Conservation (phyloP, 208 protist species). For the Acanthamoeba sp. region DNA sequence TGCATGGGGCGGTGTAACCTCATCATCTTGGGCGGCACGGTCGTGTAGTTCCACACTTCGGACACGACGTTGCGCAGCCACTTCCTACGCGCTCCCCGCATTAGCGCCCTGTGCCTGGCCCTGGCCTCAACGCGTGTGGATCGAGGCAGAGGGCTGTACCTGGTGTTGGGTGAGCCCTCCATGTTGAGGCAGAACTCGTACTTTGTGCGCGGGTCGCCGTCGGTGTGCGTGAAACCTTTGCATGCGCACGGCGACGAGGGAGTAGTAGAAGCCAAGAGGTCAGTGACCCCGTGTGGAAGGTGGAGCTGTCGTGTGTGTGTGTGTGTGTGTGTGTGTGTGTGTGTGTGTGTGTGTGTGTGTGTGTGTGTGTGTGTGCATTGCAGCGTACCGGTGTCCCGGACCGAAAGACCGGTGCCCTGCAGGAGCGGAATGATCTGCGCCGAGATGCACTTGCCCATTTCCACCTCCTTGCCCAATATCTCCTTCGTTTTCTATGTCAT, state of each 20-base stretch:
- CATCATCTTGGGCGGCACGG: constrained; percentile 17
- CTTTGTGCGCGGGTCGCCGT: constrained; percentile 2
- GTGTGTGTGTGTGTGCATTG: too few species aligned
- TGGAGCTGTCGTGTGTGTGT: too few species aligned
- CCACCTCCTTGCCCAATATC: constrained; percentile 15
- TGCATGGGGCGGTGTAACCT: neutral
- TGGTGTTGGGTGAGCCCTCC: neutral
- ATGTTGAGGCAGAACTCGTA: constrained; percentile 54
- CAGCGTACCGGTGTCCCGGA: neutral
- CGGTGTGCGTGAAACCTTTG: constrained; percentile 21
- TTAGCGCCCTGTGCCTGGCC: too few species aligned
- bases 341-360: too few species aligned
- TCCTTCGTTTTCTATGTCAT: constrained; percentile 12
- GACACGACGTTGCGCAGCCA: constrained; percentile 38
- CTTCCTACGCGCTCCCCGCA: too few species aligned
- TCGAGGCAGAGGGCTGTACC: neutral
- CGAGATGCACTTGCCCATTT: neutral
- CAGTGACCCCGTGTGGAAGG: too few species aligned
- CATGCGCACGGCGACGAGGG: neutral
- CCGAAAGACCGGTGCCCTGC: neutral
- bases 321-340: too few species aligned
- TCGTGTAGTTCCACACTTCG: constrained; percentile 45
- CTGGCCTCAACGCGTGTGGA: too few species aligned
- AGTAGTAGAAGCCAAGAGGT: neutral
- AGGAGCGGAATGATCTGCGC: constrained; percentile 1